Conservation (phyloP, 441 rosid genomes). For the Adansonia gregorii region DNA sequence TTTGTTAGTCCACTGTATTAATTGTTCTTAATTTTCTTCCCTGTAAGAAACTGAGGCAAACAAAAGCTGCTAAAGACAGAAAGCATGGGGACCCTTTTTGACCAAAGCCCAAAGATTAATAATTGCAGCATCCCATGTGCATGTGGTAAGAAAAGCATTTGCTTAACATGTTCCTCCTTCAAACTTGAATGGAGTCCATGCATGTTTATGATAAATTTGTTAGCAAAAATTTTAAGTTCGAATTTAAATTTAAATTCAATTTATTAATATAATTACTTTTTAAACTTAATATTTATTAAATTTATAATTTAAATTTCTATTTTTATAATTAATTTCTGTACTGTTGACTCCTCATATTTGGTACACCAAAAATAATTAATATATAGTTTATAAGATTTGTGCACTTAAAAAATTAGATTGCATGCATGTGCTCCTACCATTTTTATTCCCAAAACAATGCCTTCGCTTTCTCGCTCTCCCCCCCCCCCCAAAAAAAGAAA, state of each 20-base stretch:
- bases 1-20: background rate
- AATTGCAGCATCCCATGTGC: conserved; percentile 35
- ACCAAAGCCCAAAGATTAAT: background rate
- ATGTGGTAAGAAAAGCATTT: conserved; percentile 31
- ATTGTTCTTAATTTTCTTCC: conserved; percentile 21
- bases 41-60: conserved; percentile 12
- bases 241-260: too few relatives aligned
- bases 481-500: too few relatives aligned
- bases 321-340: too few relatives aligned
- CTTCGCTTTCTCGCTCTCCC: background rate
- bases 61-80: conserved; percentile 26
- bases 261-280: too few relatives aligned
- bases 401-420: background rate
- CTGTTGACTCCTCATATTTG: background rate
- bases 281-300: too few relatives aligned
- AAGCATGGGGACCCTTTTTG: conserved; percentile 29
- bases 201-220: conserved; percentile 8
- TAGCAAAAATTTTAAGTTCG: background rate
- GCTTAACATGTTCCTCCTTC: conserved; percentile 9
- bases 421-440: background rate
- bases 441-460: conserved; percentile 9
- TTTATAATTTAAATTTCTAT: too few relatives aligned
- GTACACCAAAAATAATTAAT: background rate
- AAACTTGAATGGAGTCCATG: conserved; percentile 19
- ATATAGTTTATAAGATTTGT: background rate